A percentile compares a stretch with the other conserved stretches of the same genome.
phyloP scores from a whole-genome alignment of 768 basidiomycete genomes.

The Fomitopsis serialis region DNA sequence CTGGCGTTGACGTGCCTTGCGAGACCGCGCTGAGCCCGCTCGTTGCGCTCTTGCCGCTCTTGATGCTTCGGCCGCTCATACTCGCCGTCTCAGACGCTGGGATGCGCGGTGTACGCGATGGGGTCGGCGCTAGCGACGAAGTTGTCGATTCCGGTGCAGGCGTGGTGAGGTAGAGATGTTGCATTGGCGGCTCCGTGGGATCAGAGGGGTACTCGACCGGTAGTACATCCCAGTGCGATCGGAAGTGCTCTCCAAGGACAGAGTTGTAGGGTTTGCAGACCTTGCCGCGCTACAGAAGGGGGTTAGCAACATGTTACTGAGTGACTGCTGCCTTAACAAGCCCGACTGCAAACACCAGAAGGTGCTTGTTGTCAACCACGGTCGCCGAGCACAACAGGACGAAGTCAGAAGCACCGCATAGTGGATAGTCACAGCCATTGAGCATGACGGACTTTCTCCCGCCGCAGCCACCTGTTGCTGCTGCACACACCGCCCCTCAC shows the following conservation, averaged over 20 bases:
- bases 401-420: background rate
- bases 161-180: constrained; percentile 34
- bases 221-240: constrained; percentile 78
- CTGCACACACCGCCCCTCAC: too few species aligned
- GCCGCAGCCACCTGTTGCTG: too few species aligned
- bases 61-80: constrained; percentile 47
- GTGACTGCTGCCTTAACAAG: background rate
- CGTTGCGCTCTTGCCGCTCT: constrained; percentile 54
- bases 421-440: too few species aligned
- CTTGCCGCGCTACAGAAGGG: constrained; percentile 64
- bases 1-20: constrained; percentile 36
- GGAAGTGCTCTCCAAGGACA: constrained; percentile 85
- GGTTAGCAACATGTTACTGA: background rate
- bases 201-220: constrained; percentile 52
- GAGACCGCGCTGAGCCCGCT: constrained; percentile 49
- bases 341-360: too few species aligned
- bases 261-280: constrained; percentile 93
- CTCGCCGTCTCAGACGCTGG: constrained; percentile 43
- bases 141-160: constrained; percentile 15
- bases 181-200: constrained; percentile 39
- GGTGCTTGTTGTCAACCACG: too few species aligned
- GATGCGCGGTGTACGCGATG: constrained; percentile 9
- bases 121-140: constrained; percentile 16
- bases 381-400: background rate
- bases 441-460: too few species aligned